phyloP scores from a whole-genome alignment of 306 rosid species.

The Begonia loranthoides region DNA sequence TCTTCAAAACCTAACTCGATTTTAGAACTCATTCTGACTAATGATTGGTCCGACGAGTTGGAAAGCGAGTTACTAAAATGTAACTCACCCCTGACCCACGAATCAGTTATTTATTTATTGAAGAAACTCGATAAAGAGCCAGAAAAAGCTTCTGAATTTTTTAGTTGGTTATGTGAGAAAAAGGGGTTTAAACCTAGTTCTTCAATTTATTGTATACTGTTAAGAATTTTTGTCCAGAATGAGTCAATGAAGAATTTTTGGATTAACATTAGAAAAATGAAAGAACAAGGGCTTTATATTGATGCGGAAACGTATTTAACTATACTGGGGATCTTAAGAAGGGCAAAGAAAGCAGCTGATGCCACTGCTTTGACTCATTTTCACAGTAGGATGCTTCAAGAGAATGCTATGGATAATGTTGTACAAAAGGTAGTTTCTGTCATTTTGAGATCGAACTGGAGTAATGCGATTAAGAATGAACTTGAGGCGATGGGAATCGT shows the following conservation, averaged over 20 bases:
- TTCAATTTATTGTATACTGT: conserved; percentile 41
- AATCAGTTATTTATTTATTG: conserved; percentile 47
- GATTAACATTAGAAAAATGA: conserved; percentile 40
- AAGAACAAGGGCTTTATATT: conserved; percentile 48
- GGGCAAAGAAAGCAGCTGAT: conserved; percentile 40
- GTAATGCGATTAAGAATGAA: conserved; percentile 24
- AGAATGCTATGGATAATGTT: conserved; percentile 35
- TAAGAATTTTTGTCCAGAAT: conserved; percentile 37
- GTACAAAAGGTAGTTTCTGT: conserved; percentile 39
- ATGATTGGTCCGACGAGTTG: conserved; percentile 57
- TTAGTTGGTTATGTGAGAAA: conserved; percentile 53
- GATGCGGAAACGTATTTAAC: conserved; percentile 39
- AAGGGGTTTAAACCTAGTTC: conserved; percentile 46
- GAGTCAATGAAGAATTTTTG: conserved; percentile 57
- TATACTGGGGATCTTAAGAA: conserved; percentile 23
- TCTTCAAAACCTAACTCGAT: conserved; percentile 58
- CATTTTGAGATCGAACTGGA: conserved; percentile 51
- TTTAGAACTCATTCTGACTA: conserved; percentile 33
- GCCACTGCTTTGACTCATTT: conserved; percentile 33
- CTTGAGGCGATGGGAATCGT: conserved; percentile 29
- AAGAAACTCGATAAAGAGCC: conserved; percentile 51
- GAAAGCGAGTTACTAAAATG: conserved; percentile 36
- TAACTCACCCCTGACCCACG: conserved; percentile 39
- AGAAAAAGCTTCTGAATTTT: conserved; percentile 47
- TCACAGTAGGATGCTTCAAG: conserved; percentile 35